Conservation (phyloP, 768 basidiomycete species). For the Hemileccinum impolitum region DNA sequence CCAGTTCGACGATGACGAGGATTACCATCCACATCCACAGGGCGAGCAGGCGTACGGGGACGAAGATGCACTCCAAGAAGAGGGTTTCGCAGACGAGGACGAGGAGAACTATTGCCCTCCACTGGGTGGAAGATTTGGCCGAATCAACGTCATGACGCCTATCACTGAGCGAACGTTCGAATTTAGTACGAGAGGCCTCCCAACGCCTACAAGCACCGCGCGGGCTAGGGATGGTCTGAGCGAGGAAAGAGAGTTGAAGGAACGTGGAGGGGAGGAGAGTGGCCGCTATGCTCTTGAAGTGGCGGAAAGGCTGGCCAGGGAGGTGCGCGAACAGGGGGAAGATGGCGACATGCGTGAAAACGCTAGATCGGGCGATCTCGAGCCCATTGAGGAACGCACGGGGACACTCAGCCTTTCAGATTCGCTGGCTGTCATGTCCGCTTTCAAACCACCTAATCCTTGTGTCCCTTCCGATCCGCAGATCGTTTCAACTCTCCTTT, state of each 20-base stretch:
- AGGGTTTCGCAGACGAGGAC: conserved; percentile 28
- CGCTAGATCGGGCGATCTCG: conserved; percentile 10
- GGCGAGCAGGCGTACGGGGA: conserved; percentile 15
- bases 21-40: conserved; percentile 13
- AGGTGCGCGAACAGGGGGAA: conserved; percentile 28
- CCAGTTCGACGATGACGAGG: conserved; percentile 31
- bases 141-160: conserved; percentile 94
- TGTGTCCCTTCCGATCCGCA: conserved; percentile 80
- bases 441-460: conserved; percentile 78
- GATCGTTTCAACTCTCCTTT: conserved; percentile 61
- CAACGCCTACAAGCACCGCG: conserved; percentile 42
- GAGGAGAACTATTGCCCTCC: conserved; percentile 40
- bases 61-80: conserved; percentile 28
- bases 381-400: conserved; percentile 53
- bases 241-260: conserved; percentile 19
- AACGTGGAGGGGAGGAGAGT: conserved; percentile 29
- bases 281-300: conserved; percentile 45
- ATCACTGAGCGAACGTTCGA: conserved; percentile 95
- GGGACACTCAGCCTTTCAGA: conserved; percentile 65
- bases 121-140: conserved; percentile 72
- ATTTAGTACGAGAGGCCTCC: conserved; percentile 56
- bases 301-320: conserved; percentile 60
- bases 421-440: conserved; percentile 55
- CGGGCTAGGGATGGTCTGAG: conserved; percentile 38
- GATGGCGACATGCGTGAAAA: conserved; percentile 15